phyloP scores from a whole-genome alignment of 2,329 filamentous ascomycete genomes.

The Lizonia empirigonia region DNA sequence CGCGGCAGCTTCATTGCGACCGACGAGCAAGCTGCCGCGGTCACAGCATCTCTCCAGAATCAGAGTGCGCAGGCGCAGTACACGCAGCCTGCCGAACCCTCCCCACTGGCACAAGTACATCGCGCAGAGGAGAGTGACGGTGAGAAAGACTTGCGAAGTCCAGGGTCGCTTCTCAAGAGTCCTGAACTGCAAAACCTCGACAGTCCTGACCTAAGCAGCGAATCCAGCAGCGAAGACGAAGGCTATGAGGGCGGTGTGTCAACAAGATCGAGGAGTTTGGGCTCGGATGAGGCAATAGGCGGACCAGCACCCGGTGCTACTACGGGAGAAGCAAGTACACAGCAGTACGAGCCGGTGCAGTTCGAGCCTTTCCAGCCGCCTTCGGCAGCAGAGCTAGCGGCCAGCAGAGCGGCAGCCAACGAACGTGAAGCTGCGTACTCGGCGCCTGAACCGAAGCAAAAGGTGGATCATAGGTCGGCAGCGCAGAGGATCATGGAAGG shows the following conservation, averaged over 20 bases:
- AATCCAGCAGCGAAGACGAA: conserved; percentile 41
- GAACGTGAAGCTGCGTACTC: conserved; percentile 11
- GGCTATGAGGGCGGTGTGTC: conserved; percentile 16
- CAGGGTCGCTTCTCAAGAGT: conserved; percentile 49
- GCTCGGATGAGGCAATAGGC: conserved; percentile 5
- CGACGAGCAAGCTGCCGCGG: conserved; percentile 35
- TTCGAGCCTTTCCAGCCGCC: conserved; percentile 8
- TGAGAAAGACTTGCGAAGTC: conserved; percentile 39
- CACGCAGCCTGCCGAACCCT: conserved; percentile 52
- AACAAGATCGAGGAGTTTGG: conserved; percentile 5
- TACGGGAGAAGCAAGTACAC: not conserved
- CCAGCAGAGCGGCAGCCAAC: conserved; percentile 11
- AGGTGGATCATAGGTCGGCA: conserved; percentile 13
- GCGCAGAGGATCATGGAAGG: conserved; percentile 19
- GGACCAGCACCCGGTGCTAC: not conserved
- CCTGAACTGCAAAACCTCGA: conserved; percentile 48
- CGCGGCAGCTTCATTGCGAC: conserved; percentile 53
- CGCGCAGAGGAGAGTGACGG: conserved; percentile 29
- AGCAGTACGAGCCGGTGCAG: conserved; percentile 3
- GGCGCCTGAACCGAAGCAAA: conserved; percentile 7
- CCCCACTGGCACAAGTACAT: conserved; percentile 41
- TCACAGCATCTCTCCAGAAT: conserved; percentile 43
- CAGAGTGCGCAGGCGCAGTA: conserved; percentile 55
- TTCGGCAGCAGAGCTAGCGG: conserved; percentile 13
- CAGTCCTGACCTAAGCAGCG: conserved; percentile 46